Conservation (phyloP, 1,139 yeast species). For the Suhomyces coccinellae region DNA sequence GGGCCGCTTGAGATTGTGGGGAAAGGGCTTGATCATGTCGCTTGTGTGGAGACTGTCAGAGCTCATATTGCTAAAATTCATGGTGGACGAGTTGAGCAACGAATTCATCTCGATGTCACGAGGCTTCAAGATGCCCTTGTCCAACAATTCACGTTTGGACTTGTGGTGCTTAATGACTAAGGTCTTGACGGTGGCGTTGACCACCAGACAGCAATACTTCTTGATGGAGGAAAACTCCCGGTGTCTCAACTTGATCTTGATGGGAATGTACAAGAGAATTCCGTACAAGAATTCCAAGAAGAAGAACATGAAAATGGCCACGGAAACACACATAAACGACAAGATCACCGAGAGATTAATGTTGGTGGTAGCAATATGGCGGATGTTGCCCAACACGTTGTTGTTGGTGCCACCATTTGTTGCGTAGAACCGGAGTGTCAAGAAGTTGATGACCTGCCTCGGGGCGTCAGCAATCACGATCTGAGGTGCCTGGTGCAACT, state of each 20-base stretch:
- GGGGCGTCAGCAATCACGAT: slow-evolving; percentile 80
- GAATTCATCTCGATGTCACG: slow-evolving; percentile 31
- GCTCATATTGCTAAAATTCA: slow-evolving; percentile 6
- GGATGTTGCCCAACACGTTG: slow-evolving; percentile 54
- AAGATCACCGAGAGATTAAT: slow-evolving; percentile 67
- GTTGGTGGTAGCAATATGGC: slow-evolving; percentile 58
- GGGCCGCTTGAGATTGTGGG: slow-evolving; percentile 10
- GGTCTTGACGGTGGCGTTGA: slow-evolving; percentile 54
- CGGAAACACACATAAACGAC: slow-evolving; percentile 73
- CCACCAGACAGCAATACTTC: slow-evolving; percentile 57
- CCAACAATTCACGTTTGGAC: slow-evolving; percentile 35
- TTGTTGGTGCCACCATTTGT: slow-evolving; percentile 46
- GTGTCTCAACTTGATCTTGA: slow-evolving; percentile 45
- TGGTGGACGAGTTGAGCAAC: slow-evolving; percentile 20
- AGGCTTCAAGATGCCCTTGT: slow-evolving; percentile 33
- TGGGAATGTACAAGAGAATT: slow-evolving; percentile 54
- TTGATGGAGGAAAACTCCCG: slow-evolving; percentile 45
- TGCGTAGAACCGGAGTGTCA: slow-evolving; percentile 62
- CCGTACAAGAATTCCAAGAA: slow-evolving; percentile 62
- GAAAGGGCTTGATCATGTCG: slow-evolving; percentile 8
- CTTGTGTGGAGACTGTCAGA: slow-evolving; percentile 2
- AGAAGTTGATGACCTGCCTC: slow-evolving; percentile 81
- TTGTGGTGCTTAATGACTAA: slow-evolving; percentile 52
- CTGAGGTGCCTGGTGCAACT: slow-evolving; percentile 64
- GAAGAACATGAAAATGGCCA: slow-evolving; percentile 73